Base-by-base conservation (phyloP, 2,329 filamentous ascomycete genomes). In the Penicillium sp. region DNA sequence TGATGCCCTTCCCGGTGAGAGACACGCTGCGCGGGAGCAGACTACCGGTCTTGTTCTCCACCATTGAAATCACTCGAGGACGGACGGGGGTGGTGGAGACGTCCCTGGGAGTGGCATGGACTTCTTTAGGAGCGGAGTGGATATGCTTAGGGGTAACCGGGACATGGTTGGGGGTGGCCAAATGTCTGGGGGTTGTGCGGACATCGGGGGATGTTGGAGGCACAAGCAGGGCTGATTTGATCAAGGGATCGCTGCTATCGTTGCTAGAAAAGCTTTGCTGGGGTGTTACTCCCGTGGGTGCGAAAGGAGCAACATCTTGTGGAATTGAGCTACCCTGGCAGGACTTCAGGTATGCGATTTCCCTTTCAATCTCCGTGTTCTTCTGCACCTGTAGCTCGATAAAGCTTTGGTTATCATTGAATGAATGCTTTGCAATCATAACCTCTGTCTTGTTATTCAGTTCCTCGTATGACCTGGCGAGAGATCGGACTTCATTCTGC, bases 21-120 rank as follows among this genome's bases (percentile, higher is more conserved):
- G 61, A 64, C 1, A 57, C 21, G 22, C 53, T 62, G 42, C 61
- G 55, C 4, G 52, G 49, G 11, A 64, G 47, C 5, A 27, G 4
- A 8, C 29, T 13, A 6, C 16, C 19, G 1, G 45, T 19, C 37
- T 59, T 52, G 13, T 4, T 39, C 19, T 55, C 52, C 14, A 19
- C 26, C n/a, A 27, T 29, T n/a, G 29, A 16, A 47, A 24, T 4
- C 1, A 21, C 6, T 11, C n/a, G 29, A 29, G 14, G 19, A 13
- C 3, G 50, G 21, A 9, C 8, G 1, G 27, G 21, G 11, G 11
- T 45, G 21, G 11, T 11, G 29, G 31, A 13, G 29, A 22, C 4
- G 8, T 14, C 46, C 42, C 16, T 22, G 4, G 7, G 19, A 37
- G 19, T 16, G 26, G 26, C 11, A 10, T 24, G 33, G 19, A 13